Conservation (phyloP, 768 basidiomycete genomes). For the Agaricus subrufescens region DNA sequence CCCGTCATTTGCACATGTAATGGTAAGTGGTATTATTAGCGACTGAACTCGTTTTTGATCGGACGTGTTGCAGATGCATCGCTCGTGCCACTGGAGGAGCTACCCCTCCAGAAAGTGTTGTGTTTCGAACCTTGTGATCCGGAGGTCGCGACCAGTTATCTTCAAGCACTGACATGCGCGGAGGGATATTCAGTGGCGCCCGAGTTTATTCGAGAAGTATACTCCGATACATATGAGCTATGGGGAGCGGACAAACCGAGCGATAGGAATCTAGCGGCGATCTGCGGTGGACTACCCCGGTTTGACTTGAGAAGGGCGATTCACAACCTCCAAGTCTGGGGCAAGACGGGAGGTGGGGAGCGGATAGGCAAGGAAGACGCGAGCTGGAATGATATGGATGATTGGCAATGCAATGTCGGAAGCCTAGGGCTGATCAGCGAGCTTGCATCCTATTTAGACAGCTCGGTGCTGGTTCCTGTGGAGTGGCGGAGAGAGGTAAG, state of each 20-base stretch:
- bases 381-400: background rate
- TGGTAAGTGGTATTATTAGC: constrained; percentile 45
- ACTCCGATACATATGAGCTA: constrained; percentile 16
- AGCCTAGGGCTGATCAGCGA: background rate
- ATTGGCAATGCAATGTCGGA: background rate
- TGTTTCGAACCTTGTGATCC: constrained; percentile 57
- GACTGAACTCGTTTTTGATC: constrained; percentile 6
- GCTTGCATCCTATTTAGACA: constrained; percentile 15
- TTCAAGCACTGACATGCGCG: constrained; percentile 54
- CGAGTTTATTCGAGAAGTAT: constrained; percentile 39
- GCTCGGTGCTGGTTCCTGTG: background rate
- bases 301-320: constrained; percentile 14
- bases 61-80: constrained; percentile 50
- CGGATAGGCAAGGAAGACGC: background rate
- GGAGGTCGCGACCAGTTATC: constrained; percentile 57
- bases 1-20: constrained; percentile 96
- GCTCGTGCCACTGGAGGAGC: constrained; percentile 63
- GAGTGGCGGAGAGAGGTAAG: constrained; percentile 3
- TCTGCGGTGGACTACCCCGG: constrained; percentile 5
- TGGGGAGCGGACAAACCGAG: constrained; percentile 4
- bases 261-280: constrained; percentile 4
- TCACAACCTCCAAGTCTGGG: constrained; percentile 11
- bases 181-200: constrained; percentile 48
- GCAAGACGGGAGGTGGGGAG: constrained; percentile 3
- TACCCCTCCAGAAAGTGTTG: constrained; percentile 75